Evolutionary conservation across 345 rosid species (phyloP).

Genomic region (Microcos paniculata): DNA sequence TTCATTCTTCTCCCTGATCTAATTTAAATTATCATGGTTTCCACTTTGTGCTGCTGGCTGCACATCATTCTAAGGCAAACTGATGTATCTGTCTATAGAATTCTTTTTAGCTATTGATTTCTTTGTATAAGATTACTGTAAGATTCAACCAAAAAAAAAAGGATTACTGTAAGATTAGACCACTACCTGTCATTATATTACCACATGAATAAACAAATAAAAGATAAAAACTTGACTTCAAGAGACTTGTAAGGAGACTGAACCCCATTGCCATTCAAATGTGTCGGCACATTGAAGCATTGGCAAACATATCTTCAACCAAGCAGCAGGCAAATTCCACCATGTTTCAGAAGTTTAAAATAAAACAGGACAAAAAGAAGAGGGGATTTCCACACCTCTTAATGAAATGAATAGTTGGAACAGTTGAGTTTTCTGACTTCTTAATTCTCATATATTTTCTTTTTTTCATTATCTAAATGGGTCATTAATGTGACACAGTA

Average conservation of each 20-base stretch:
- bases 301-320: not conserved
- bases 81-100: not conserved
- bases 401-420: slow-evolving; percentile 2
- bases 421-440: not conserved
- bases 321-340: not conserved
- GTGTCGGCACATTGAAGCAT: not conserved
- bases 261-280: not conserved
- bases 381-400: not conserved
- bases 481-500: slow-evolving; percentile 3
- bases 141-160: too few species aligned
- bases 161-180: not conserved
- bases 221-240: not conserved
- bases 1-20: not conserved
- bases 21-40: not conserved
- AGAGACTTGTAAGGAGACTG: not conserved
- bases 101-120: not conserved
- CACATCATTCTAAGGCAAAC: not conserved
- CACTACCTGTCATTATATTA: not conserved
- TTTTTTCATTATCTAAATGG: not conserved
- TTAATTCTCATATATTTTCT: not conserved
- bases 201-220: not conserved
- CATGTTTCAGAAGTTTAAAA: not conserved
- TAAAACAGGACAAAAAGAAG: not conserved
- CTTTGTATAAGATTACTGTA: too few species aligned
- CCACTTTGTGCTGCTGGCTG: slow-evolving; percentile 2